These are phyloP conservation scores for Abrus pulchellus DNA, from an alignment of 306 rosid genomes.

Conservation along the genomic window DNA sequence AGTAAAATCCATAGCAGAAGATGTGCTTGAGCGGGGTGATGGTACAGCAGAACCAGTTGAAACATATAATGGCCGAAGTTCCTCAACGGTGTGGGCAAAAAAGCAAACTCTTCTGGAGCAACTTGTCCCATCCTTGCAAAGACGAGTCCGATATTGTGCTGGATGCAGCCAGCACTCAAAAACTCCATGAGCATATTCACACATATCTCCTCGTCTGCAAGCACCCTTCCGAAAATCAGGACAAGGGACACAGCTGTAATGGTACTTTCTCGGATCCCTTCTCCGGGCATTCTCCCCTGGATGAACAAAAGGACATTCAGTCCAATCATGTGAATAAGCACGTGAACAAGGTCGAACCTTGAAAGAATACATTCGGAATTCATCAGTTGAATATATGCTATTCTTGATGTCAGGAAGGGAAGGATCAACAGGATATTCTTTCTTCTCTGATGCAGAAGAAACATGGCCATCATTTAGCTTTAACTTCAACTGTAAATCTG, in stretches of 20 bases:
- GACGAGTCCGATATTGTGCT: constrained; percentile 63
- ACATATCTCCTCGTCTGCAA: constrained; percentile 83
- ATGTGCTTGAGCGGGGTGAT: constrained; percentile 68
- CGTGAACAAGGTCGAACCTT: constrained; percentile 87
- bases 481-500: constrained; percentile 57
- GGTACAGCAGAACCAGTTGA: constrained; percentile 85
- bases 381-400: constrained; percentile 77
- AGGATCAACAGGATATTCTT: constrained; percentile 70
- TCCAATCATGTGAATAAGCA: constrained; percentile 87
- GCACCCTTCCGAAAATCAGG: constrained; percentile 85
- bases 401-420: constrained; percentile 57
- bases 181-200: constrained; percentile 79
- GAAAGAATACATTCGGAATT: constrained; percentile 81
- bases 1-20: constrained; percentile 69
- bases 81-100: constrained; percentile 73
- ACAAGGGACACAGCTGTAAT: constrained; percentile 83
- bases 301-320: constrained; percentile 84
- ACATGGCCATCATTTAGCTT: constrained; percentile 56
- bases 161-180: no score
- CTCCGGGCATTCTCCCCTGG: constrained; percentile 50
- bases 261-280: constrained; percentile 86
- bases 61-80: constrained; percentile 71
- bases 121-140: constrained; percentile 73
- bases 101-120: constrained; percentile 81
- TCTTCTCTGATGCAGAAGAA: constrained; percentile 66